Evolutionary conservation across 306 rosid genomes (phyloP).

Genomic region (Glycine latifolia): DNA sequence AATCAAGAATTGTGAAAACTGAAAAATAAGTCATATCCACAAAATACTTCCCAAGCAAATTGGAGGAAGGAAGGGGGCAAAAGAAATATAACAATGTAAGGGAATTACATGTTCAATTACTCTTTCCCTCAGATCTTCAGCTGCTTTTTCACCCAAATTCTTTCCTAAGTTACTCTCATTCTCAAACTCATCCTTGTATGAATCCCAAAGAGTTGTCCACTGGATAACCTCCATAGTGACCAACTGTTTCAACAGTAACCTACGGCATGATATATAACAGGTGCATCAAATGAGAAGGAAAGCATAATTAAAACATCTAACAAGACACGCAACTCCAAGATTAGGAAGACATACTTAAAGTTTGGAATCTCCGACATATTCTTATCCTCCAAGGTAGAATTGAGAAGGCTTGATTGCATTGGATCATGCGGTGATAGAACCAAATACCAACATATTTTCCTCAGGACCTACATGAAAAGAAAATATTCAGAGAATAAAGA

Average conservation of each 20-base stretch:
- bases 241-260: conserved; percentile 76
- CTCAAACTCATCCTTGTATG: conserved; percentile 78
- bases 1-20: conserved; percentile 16
- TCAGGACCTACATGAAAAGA: conserved; percentile 61
- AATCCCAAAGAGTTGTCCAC: conserved; percentile 80
- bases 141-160: conserved; percentile 78
- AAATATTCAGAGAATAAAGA: conserved; percentile 22
- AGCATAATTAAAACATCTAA: conserved; percentile 5
- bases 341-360: conserved; percentile 58
- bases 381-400: conserved; percentile 82
- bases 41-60: conserved; percentile 32
- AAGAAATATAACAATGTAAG: background rate
- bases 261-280: conserved; percentile 39
- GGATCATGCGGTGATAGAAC: conserved; percentile 81
- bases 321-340: background rate
- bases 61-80: background rate
- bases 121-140: conserved; percentile 85
- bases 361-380: conserved; percentile 76
- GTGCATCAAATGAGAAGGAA: conserved; percentile 16
- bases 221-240: conserved; percentile 87
- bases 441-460: conserved; percentile 89
- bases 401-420: conserved; percentile 94
- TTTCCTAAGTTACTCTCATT: conserved; percentile 78
- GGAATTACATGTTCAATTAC: conserved; percentile 76
- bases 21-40: conserved; percentile 24